Percentiles rank a stretch among this genome's conserved stretches.
Evolutionary conservation across 2,329 filamentous ascomycete genomes (phyloP).

Genomic region (Ophiostoma himal-ulmi): DNA sequence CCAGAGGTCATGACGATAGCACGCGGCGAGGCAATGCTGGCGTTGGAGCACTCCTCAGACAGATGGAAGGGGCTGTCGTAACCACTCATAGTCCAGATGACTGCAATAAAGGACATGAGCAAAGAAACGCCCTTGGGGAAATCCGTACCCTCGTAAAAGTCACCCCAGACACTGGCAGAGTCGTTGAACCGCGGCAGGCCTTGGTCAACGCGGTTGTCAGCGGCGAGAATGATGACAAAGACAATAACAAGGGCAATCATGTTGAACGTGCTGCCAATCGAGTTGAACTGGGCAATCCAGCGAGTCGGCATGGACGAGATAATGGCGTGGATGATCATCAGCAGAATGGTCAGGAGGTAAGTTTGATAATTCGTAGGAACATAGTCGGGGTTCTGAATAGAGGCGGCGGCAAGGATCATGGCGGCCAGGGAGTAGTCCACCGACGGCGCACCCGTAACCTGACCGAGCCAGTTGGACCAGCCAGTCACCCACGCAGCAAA

Average conservation of each 20-base stretch:
- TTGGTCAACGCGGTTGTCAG: slow-evolving; percentile 47
- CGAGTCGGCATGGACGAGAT: slow-evolving; percentile 67
- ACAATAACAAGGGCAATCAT: slow-evolving; percentile 60
- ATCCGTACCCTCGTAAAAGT: slow-evolving; percentile 59
- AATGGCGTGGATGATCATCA: slow-evolving; percentile 61
- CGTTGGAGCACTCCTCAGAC: slow-evolving; percentile 70
- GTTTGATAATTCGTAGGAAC: slow-evolving; percentile 60
- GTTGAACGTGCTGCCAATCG: slow-evolving; percentile 64
- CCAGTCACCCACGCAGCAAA: slow-evolving; percentile 64
- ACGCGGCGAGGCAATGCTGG: slow-evolving; percentile 61
- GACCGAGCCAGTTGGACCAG: slow-evolving; percentile 65
- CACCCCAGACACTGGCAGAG: slow-evolving; percentile 57
- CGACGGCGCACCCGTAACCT: slow-evolving; percentile 60
- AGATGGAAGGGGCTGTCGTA: slow-evolving; percentile 67
- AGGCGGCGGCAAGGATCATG: slow-evolving; percentile 66
- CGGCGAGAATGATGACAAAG: slow-evolving; percentile 62
- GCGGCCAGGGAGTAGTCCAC: slow-evolving; percentile 61
- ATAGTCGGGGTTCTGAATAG: slow-evolving; percentile 62
- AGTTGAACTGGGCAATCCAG: slow-evolving; percentile 66
- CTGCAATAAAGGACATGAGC: slow-evolving; percentile 65
- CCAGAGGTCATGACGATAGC: slow-evolving; percentile 66
- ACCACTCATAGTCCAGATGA: slow-evolving; percentile 64
- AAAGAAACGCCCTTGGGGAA: slow-evolving; percentile 63
- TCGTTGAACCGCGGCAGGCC: slow-evolving; percentile 33
- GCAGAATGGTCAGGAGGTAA: slow-evolving; percentile 59